Conservation (phyloP, 192 early-diverging fungal genomes). For the Backusella sp. region DNA sequence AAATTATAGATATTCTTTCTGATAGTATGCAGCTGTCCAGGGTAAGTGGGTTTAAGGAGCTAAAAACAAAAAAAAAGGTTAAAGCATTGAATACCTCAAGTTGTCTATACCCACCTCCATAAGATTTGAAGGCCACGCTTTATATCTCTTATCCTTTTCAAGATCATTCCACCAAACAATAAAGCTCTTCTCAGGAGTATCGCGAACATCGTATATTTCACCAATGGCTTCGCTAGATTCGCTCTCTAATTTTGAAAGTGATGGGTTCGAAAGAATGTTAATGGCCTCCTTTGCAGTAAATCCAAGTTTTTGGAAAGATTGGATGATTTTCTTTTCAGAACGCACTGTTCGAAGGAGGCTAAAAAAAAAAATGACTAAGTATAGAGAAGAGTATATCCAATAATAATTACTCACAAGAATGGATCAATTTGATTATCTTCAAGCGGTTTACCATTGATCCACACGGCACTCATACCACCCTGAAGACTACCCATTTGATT, state of each 20-base stretch:
- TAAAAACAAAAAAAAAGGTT: conserved; percentile 17
- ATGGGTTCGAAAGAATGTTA: conserved; percentile 35
- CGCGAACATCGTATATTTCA: conserved; percentile 78
- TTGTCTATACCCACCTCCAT: conserved; percentile 32
- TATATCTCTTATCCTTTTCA: conserved; percentile 79
- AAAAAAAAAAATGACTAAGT: neutral
- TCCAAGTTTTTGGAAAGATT: conserved; percentile 44
- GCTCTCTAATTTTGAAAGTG: conserved; percentile 12
- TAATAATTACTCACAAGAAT: conserved; percentile 47
- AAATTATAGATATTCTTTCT: conserved; percentile 77
- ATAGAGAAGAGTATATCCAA: neutral
- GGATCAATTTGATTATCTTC: conserved; percentile 57
- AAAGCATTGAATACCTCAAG: neutral
- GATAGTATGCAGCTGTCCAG: conserved; percentile 72
- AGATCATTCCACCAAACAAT: conserved; percentile 93
- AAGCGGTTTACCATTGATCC: conserved; percentile 68
- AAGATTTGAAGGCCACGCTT: conserved; percentile 59
- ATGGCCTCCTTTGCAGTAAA: conserved; percentile 39
- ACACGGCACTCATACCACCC: conserved; percentile 41
- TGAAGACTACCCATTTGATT: conserved; percentile 24
- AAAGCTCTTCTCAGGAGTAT: conserved; percentile 46
- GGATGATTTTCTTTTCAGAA: conserved; percentile 51
- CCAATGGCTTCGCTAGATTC: conserved; percentile 22
- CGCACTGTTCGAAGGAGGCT: conserved; percentile 59
- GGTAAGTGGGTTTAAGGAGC: conserved; percentile 60